Evolutionary conservation across 495 filamentous ascomycete species (phyloP), one percentile per base, ranked within the genome.

Genomic region (Xylona heveae): DNA sequence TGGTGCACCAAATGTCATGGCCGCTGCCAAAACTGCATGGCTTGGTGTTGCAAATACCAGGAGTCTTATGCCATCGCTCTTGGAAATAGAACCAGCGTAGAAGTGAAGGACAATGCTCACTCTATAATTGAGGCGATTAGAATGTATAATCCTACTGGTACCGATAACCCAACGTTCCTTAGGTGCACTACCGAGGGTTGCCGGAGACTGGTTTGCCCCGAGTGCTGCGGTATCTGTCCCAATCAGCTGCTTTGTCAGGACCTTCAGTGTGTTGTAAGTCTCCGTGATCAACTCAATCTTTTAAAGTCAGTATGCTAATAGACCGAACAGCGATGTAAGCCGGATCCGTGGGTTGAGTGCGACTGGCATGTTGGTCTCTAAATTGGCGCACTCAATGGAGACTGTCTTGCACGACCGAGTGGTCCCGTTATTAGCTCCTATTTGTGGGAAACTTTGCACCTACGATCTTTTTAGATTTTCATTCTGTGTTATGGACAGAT

Each of bases 351-450:
- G 42, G 38, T 18, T 23, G 25, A 23, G n/a, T 50, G 47, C 28
- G 45, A 52, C 24, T 52, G 47, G 47, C 47, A 51, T 31, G 40
- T 38, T 33, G 30, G 27, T 25, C 13, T 33, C 38, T 57, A 55
- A 61, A 55, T 55, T 61, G 57, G 36, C 26, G 34, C 46, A 42
- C 53, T 60, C 58, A 61, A 55, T 55, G 57, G 55, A 41, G 40
- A 42, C 45, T 46, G 45, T 45, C 46, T 45, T 55, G 52, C 55
- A 58, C 54, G 12, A 30, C 8, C 53, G 58, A n/a, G n/a, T n/a
- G n/a, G n/a, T n/a, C n/a, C n/a, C n/a, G n/a, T n/a, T n/a, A n/a
- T n/a, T n/a, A n/a, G n/a, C n/a, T n/a, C n/a, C n/a, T n/a, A n/a
- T n/a, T n/a, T n/a, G n/a, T n/a, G n/a, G n/a, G n/a, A n/a, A n/a